Base-by-base conservation (phyloP, 2,329 filamentous ascomycete species). In the Penicillium expansum region DNA sequence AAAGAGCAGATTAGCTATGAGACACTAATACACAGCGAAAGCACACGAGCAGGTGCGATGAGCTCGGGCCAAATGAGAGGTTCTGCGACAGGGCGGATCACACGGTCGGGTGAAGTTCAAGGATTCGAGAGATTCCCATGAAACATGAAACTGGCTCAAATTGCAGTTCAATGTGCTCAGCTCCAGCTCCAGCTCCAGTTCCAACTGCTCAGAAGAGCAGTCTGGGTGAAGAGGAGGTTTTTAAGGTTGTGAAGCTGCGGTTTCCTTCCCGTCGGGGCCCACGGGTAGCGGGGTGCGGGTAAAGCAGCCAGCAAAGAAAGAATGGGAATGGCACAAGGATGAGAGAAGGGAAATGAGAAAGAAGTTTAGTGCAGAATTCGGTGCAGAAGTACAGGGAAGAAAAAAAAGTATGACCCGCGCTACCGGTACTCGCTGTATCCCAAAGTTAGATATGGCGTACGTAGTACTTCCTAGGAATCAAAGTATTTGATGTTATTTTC, bases 391-490 rank as follows among this genome's bases (percentile, higher is more conserved):
- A 56, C 44, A 52, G 22, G 27, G 39, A 30, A 18, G 42, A 42
- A 27, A 52, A 51, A 52, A 52, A 51, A 52, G 49, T 52, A 53
- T 24, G 43, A 43, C 14, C 51, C 51, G 35, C 44, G 24, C 50
- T 47, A 30, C 39, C 24, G 47, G 47, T 33, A 43, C 33, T 37
- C 33, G 33, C 8, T 35, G 32, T 35, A 35, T 35, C 24, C 5
- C 24, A 24, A 24, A 24, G 24, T 24, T 24, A 5, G 24, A 5
- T 29, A 29, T 8, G 27, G 27, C 2, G 27, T 29, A 29, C 8
- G 4, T 2, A 5, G 8, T 29, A 29, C 27, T 29, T 29, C 27
- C 27, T 5, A 29, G 5, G 27, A 29, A 29, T 7, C n/a, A 29
- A 6, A 29, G 8, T 29, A 29, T 5, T 37, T n/a, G 16, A 37